Conservation (phyloP, 768 basidiomycete genomes). For the Panaeolus papilionaceus region DNA sequence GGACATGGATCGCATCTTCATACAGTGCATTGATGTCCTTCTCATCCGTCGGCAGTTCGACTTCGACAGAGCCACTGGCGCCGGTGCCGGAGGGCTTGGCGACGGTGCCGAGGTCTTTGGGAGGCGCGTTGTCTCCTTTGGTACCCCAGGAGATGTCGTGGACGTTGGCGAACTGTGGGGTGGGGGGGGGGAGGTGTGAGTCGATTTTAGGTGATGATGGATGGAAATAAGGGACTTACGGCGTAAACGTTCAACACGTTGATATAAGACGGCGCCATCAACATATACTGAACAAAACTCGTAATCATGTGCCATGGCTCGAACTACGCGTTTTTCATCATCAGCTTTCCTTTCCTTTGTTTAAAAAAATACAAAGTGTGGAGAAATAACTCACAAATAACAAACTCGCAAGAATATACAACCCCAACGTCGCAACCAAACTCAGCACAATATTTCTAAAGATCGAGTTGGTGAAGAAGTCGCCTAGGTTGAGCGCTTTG, state of each 20-base stretch:
- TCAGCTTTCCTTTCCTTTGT: not conserved
- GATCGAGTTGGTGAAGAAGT: conserved; percentile 78
- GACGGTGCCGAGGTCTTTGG: conserved; percentile 86
- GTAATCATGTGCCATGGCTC: conserved; percentile 99
- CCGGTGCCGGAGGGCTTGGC: conserved; percentile 69
- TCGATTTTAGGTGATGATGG: not conserved
- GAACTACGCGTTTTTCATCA: conserved; percentile 53
- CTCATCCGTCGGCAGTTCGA: conserved; percentile 83
- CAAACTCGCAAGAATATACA: conserved; percentile 85
- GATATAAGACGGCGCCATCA: conserved; percentile 95
- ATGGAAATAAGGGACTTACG: conserved; percentile 41
- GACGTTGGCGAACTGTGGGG: conserved; percentile 80
- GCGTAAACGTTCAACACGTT: conserved; percentile 92
- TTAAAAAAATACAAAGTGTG: not conserved
- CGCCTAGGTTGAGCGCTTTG: conserved; percentile 54
- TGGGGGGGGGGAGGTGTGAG: not conserved
- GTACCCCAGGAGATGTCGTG: conserved; percentile 97
- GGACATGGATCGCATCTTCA: conserved; percentile 86
- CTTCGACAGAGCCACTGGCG: conserved; percentile 70
- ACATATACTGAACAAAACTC: conserved; percentile 89
- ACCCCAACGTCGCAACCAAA: conserved; percentile 83
- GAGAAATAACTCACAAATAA: conserved; percentile 71
- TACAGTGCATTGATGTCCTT: conserved; percentile 91
- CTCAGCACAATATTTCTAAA: conserved; percentile 90
- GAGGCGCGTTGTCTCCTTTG: conserved; percentile 90